Conservation (phyloP, 116 monocot species). For the Zostera marina region DNA sequence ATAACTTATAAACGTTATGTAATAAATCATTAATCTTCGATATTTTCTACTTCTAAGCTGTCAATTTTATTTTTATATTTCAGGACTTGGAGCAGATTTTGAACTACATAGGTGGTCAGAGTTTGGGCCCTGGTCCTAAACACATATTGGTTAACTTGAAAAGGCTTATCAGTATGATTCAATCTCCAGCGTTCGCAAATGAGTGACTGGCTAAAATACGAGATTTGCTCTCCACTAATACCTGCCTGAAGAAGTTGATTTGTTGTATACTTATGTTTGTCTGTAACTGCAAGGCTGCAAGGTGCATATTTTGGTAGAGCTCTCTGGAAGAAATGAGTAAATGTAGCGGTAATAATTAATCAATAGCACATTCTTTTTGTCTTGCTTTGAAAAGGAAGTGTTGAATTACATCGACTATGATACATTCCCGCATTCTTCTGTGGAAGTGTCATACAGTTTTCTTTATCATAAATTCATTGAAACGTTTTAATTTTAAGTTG, state of each 20-base stretch:
- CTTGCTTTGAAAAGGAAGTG: background rate
- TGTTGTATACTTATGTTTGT: background rate
- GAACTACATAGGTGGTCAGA: slow-evolving; percentile 64
- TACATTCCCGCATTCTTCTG: background rate
- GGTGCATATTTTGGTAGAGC: slow-evolving; percentile 3
- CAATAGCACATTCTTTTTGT: background rate
- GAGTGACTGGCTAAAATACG: slow-evolving; percentile 14
- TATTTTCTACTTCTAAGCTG: background rate
- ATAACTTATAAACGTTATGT: background rate
- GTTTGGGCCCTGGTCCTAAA: slow-evolving; percentile 67
- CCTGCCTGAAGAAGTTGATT: background rate
- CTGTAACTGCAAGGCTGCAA: background rate
- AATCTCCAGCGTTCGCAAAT: slow-evolving; percentile 35
- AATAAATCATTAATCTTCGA: background rate
- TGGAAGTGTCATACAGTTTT: background rate
- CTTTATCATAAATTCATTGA: background rate
- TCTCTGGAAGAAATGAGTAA: background rate
- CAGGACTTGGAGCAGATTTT: slow-evolving; percentile 89
- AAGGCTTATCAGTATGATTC: slow-evolving; percentile 55
- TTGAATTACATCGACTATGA: background rate
- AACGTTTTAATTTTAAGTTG: background rate
- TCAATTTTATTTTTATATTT: background rate
- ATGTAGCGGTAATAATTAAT: background rate
- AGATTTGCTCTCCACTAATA: background rate
- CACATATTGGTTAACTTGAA: slow-evolving; percentile 68